Conservation (phyloP, 345 rosid species). For the Bruguiera gymnorhiza region DNA sequence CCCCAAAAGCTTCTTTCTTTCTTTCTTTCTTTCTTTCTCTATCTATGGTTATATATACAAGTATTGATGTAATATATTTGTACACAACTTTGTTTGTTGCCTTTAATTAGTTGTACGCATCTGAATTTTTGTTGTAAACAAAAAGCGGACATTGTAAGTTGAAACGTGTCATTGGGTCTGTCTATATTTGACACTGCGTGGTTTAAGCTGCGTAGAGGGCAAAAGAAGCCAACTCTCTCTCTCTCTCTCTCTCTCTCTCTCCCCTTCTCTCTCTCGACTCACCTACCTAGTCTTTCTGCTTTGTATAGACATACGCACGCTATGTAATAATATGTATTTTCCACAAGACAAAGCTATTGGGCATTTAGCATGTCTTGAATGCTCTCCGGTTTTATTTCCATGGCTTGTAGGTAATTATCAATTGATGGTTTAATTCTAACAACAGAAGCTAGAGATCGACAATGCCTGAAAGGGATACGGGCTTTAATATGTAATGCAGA, state of each 20-base stretch:
- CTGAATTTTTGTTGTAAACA: conserved; percentile 17
- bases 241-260: conserved; percentile 21
- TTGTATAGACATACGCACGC: not conserved
- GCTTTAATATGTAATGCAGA: no score
- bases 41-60: no score
- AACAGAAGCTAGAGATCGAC: no score
- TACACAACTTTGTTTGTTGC: no score
- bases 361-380: conserved; percentile 26
- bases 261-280: conserved; percentile 33
- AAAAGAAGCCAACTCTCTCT: conserved; percentile 52
- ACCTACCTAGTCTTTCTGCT: conserved; percentile 15
- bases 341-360: conserved; percentile 17
- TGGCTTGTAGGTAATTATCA: no score
- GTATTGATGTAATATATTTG: no score
- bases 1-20: not conserved
- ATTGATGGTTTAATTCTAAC: no score
- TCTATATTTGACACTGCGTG: conserved; percentile 44
- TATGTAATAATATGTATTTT: not conserved
- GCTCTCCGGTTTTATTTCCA: conserved; percentile 21
- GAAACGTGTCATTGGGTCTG: conserved; percentile 41
- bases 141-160: conserved; percentile 5
- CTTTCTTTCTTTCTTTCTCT: no score
- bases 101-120: no score
- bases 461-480: no score
- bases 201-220: conserved; percentile 56